phyloP scores from a whole-genome alignment of 192 early-diverging fungal species.

The Coemansia sp. region DNA sequence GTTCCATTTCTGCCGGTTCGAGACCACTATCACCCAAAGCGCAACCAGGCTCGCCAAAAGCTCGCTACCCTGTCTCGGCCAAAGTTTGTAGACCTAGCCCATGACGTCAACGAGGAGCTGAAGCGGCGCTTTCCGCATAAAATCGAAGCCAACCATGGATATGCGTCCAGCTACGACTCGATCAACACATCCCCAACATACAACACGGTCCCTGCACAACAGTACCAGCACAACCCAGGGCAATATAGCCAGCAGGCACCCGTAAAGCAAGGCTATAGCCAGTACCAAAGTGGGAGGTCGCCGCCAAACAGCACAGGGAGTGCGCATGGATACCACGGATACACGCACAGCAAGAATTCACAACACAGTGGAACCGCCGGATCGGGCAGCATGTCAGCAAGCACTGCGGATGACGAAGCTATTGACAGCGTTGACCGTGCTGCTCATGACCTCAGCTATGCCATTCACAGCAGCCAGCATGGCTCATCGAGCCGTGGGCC shows the following conservation, averaged over 20 bases:
- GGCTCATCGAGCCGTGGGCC: conserved; percentile 15
- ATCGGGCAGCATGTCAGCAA: conserved; percentile 12
- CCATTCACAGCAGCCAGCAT: conserved; percentile 31
- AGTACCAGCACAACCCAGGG: conserved; percentile 13
- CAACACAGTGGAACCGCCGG: conserved; percentile 10
- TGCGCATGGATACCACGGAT: conserved; percentile 22
- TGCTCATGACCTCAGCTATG: conserved; percentile 33
- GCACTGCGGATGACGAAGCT: conserved; percentile 21
- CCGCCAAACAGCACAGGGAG: conserved; percentile 39
- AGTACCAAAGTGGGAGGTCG: conserved; percentile 27
- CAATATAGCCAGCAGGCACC: conserved; percentile 20
- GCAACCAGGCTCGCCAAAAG: conserved; percentile 97
- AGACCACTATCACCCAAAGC: conserved; percentile 86
- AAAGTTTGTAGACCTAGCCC: conserved; percentile 92
- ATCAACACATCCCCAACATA: conserved; percentile 35
- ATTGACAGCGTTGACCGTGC: conserved; percentile 31
- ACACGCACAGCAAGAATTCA: conserved; percentile 9
- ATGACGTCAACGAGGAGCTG: conserved; percentile 84
- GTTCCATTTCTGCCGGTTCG: conserved; percentile 80
- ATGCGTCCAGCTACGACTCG: conserved; percentile 37
- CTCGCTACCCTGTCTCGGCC: conserved; percentile 85
- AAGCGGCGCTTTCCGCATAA: conserved; percentile 56
- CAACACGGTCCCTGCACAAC: conserved; percentile 21
- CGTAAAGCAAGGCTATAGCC: conserved; percentile 17
- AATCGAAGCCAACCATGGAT: conserved; percentile 20